Evolutionary conservation across 352 stramenopile species (phyloP).

Genomic region (Pythium vanterpoolii): DNA sequence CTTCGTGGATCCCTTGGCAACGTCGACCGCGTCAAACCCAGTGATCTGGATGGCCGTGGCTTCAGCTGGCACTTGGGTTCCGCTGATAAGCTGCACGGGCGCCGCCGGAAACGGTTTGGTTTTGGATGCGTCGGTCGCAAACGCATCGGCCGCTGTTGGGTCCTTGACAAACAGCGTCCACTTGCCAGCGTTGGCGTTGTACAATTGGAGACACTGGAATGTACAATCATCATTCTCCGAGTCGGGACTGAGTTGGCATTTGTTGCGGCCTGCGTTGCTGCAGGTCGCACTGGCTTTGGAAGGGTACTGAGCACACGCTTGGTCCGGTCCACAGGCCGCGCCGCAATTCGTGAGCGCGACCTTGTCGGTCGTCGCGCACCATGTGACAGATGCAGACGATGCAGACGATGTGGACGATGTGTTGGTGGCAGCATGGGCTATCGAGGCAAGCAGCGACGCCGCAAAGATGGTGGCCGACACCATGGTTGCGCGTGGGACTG

Average conservation of each 20-base stretch:
- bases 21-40: slow-evolving; percentile 47
- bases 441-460: background rate
- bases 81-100: slow-evolving; percentile 41
- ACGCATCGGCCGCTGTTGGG: slow-evolving; percentile 38
- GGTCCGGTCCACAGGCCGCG: slow-evolving; percentile 23
- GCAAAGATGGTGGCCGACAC: background rate
- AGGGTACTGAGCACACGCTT: slow-evolving; percentile 66
- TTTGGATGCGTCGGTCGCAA: slow-evolving; percentile 22
- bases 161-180: slow-evolving; percentile 77
- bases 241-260: slow-evolving; percentile 32
- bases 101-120: slow-evolving; percentile 41
- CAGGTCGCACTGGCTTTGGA: slow-evolving; percentile 30
- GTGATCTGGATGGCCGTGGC: slow-evolving; percentile 69
- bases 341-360: slow-evolving; percentile 57
- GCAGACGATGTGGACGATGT: background rate
- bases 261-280: slow-evolving; percentile 44
- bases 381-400: too few species aligned
- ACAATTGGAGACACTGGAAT: slow-evolving; percentile 67
- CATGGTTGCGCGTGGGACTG: background rate
- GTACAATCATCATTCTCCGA: slow-evolving; percentile 46
- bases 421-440: background rate
- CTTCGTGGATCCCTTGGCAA: slow-evolving; percentile 64
- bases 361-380: slow-evolving; percentile 40
- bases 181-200: slow-evolving; percentile 39
- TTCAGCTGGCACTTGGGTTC: slow-evolving; percentile 37